Conservation (phyloP, 148 eudicot genomes). For the Rhododendron williamsianum region DNA sequence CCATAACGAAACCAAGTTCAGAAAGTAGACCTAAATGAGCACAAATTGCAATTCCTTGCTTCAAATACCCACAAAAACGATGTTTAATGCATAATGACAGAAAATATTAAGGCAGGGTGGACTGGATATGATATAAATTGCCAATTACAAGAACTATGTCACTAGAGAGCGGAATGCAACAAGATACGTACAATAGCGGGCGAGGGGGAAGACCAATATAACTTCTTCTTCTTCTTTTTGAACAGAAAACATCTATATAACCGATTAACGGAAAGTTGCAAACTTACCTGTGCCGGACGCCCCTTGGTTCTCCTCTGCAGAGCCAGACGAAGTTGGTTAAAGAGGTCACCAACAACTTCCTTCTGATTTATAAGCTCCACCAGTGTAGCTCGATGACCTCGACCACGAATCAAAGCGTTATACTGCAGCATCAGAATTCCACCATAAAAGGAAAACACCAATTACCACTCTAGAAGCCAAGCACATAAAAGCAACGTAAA, state of each 20-base stretch:
- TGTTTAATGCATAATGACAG: not conserved
- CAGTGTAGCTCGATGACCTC: constrained; percentile 54
- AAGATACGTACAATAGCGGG: not conserved
- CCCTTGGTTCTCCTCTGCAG: constrained; percentile 74
- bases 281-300: constrained; percentile 89
- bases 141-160: not conserved
- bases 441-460: not conserved
- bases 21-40: not conserved
- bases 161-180: not conserved
- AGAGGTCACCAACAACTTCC: constrained; percentile 91
- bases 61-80: not conserved
- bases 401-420: constrained; percentile 66
- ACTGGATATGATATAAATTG: not conserved
- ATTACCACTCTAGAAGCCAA: not conserved
- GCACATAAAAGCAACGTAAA: not conserved
- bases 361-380: constrained; percentile 91
- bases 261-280: not conserved
- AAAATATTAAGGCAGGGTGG: not conserved
- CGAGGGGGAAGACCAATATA: not conserved
- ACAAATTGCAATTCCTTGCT: not conserved
- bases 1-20: not conserved
- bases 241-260: not conserved
- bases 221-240: not conserved
- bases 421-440: constrained; percentile 48
- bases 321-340: constrained; percentile 96